phyloP scores from a whole-genome alignment of 352 stramenopile genomes.

The Phytophthora citricola region DNA sequence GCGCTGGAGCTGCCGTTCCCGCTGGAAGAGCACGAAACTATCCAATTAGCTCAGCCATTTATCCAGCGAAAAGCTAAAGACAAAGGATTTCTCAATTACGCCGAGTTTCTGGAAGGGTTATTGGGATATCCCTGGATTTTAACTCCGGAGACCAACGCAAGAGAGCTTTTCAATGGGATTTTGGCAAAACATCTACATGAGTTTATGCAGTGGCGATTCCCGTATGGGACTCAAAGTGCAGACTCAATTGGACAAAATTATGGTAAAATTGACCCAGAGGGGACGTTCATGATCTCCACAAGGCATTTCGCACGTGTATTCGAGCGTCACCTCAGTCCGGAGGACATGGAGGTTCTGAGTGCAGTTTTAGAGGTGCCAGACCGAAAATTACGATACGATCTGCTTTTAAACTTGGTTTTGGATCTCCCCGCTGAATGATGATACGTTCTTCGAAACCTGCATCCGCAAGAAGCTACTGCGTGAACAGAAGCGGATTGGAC shows the following conservation, averaged over 20 bases:
- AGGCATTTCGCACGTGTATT: constrained; percentile 60
- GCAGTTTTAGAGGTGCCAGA: constrained; percentile 19
- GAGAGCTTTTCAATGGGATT: constrained; percentile 33
- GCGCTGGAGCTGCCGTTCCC: constrained; percentile 38
- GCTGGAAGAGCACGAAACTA: constrained; percentile 44
- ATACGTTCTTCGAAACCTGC: constrained; percentile 5
- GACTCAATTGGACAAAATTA: constrained; percentile 57
- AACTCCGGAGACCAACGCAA: constrained; percentile 6
- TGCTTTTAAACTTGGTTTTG: constrained; percentile 61
- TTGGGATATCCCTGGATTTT: constrained; percentile 21
- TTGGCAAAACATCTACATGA: constrained; percentile 45
- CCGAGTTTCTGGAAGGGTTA: constrained; percentile 44
- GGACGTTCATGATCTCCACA: constrained; percentile 40
- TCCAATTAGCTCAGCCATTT: constrained; percentile 33
- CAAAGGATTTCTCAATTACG: constrained; percentile 42
- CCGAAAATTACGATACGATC: constrained; percentile 49
- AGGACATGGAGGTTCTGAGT: constrained; percentile 44
- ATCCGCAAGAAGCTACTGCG: constrained; percentile 36
- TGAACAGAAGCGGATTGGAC: constrained; percentile 15
- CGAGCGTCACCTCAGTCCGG: constrained; percentile 44
- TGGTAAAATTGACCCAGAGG: constrained; percentile 50
- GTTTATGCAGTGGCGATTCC: constrained; percentile 38
- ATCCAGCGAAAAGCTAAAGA: constrained; percentile 11
- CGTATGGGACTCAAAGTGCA: constrained; percentile 42
- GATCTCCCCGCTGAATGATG: constrained; percentile 43